Evolutionary conservation across 306 rosid species (phyloP).

Genomic region (Ceratonia siliqua): DNA sequence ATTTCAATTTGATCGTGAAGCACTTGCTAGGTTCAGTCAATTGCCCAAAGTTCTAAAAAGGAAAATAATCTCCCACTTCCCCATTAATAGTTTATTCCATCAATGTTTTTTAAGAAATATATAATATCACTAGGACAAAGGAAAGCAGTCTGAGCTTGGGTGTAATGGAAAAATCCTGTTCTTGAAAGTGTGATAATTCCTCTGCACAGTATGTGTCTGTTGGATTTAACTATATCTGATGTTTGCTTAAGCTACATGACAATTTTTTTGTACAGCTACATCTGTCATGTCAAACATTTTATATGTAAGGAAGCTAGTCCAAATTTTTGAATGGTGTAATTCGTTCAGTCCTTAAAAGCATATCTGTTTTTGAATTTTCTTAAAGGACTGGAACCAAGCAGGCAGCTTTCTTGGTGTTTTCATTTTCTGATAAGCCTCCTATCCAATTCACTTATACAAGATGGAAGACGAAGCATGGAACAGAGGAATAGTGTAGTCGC

Average conservation of each 20-base stretch:
- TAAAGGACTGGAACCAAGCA: no score
- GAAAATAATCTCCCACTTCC: neutral
- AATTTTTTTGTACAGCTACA: neutral
- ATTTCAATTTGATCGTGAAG: constrained; percentile 1
- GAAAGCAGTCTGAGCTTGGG: neutral
- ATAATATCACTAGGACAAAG: constrained; percentile 8
- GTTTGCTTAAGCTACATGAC: neutral
- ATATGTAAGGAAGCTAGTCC: neutral
- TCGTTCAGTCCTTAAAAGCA: neutral
- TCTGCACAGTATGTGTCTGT: neutral
- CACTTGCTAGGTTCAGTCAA: neutral
- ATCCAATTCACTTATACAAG: no score
- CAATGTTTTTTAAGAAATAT: neutral
- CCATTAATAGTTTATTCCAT: neutral
- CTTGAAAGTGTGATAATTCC: neutral
- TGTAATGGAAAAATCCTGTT: neutral
- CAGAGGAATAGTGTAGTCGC: no score
- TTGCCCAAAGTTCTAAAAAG: neutral
- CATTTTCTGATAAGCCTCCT: no score
- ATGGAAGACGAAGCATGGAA: no score
- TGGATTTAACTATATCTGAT: neutral
- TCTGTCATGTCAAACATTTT: neutral
- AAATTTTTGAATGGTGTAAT: neutral
- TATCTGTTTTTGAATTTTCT: neutral
- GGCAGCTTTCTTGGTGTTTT: neutral